Base-by-base conservation (phyloP, 805 yeast genomes). In the Zygosaccharomyces bisporus region DNA sequence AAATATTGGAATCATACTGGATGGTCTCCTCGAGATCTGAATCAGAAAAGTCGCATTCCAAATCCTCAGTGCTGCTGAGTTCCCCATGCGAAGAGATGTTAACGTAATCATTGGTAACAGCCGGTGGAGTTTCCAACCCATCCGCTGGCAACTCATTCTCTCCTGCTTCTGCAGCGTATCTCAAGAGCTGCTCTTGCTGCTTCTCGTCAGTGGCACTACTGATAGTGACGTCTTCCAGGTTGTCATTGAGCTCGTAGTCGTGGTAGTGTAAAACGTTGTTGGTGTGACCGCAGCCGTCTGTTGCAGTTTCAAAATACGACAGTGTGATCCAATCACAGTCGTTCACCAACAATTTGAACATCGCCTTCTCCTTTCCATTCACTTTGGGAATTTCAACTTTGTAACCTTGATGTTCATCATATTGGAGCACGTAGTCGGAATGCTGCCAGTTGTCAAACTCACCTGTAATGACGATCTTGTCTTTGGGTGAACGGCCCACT, bases 401-500 rank as follows among this genome's bases (percentile, higher is more conserved):
- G 36, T 50, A 57, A 21, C 51, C 44, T 8, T 47, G 52, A 9
- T 41, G 35, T n/a, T 40, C 44, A 33, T 51, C 50, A 14, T 45
- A 48, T 17, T 30, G 29, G 33, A 59, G 33, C 12, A 42, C 49
- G 34, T 51, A 58, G 13, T 47, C 47, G 1, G 52, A 41, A 21
- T 51, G 56, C 25, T 45, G 43, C 64, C 66, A 61, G 33, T 59
- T 49, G 41, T 60, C 61, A 39, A 60, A 58, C 25, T 58, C 63
- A 3, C 64, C 66, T 3, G 66, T 58, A 5, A 61, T 49, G 14
- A 53, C 45, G 10, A 60, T 51, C 41, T 52, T 46, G 42, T 55
- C 57, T 21, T 35, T 46, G 18, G 46, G 53, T 18, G 51, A 47
- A 30, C 44, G 34, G 20, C 46, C 43, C 34, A 45, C 29, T 39